A percentile compares a stretch with the other conserved stretches of the same genome.
Conservation (phyloP, 2,329 filamentous ascomycete genomes). For the Metarhizium guizhouense region DNA sequence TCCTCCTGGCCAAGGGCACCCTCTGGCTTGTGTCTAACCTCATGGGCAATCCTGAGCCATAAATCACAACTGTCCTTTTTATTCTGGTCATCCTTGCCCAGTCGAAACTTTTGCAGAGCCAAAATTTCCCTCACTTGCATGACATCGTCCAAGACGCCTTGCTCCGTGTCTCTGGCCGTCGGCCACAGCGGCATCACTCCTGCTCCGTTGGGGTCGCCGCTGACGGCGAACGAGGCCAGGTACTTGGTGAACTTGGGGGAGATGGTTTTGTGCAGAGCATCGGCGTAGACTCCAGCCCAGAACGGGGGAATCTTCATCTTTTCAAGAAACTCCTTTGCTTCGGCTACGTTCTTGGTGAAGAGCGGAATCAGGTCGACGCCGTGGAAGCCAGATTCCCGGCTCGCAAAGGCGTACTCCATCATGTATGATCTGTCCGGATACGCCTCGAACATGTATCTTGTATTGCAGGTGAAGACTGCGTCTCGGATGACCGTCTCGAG, state of each 20-base stretch:
- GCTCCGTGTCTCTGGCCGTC: not conserved
- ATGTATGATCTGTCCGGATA: conserved; percentile 3
- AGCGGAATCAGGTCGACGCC: not conserved
- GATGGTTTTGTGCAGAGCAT: not conserved
- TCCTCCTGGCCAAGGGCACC: too few species aligned
- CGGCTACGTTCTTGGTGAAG: not conserved
- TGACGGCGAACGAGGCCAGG: not conserved
- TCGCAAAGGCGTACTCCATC: conserved; percentile 8
- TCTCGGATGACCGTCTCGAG: conserved; percentile 1
- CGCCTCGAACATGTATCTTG: conserved; percentile 3
- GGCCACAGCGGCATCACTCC: not conserved
- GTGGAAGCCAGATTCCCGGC: not conserved
- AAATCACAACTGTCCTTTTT: not conserved
- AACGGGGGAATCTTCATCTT: not conserved
- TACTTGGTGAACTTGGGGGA: not conserved
- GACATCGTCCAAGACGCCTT: not conserved
- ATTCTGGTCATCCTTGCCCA: not conserved
- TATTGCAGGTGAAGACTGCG: conserved; percentile 10
- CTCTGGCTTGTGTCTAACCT: not conserved
- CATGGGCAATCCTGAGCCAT: not conserved
- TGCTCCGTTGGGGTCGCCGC: not conserved
- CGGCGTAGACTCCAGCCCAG: not conserved
- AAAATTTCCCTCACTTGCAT: not conserved
- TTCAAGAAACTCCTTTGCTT: not conserved
- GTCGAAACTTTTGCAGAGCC: not conserved